Conservation (phyloP, 73 alveolate species). For the Uronychia setigera region DNA sequence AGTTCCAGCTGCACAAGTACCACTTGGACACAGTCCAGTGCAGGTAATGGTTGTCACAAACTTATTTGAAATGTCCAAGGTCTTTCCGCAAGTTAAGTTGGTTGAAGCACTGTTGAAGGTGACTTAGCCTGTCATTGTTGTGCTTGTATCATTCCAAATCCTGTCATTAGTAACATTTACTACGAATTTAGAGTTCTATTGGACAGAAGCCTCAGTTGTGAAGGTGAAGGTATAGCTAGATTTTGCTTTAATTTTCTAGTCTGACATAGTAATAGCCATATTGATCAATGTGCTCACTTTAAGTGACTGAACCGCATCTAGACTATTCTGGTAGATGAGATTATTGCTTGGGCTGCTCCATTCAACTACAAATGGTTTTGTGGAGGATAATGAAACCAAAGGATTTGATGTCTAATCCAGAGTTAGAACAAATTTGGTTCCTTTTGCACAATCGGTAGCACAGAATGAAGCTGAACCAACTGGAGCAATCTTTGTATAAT, state of each 20-base stretch:
- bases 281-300: neutral
- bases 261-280: neutral
- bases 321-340: neutral
- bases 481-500: neutral
- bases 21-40: neutral
- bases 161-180: neutral
- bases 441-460: neutral
- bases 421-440: neutral
- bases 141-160: neutral
- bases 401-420: neutral
- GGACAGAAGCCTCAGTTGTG: neutral
- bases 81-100: neutral
- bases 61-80: neutral
- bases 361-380: neutral
- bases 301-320: neutral
- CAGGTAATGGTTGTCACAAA: neutral
- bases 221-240: neutral
- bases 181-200: neutral
- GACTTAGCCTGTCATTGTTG: neutral
- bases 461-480: neutral
- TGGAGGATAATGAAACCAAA: neutral
- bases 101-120: neutral
- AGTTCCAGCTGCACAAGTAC: neutral
- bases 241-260: neutral
- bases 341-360: neutral